Conservation (phyloP, 2,329 filamentous ascomycete genomes). For the Penicillium sp. region DNA sequence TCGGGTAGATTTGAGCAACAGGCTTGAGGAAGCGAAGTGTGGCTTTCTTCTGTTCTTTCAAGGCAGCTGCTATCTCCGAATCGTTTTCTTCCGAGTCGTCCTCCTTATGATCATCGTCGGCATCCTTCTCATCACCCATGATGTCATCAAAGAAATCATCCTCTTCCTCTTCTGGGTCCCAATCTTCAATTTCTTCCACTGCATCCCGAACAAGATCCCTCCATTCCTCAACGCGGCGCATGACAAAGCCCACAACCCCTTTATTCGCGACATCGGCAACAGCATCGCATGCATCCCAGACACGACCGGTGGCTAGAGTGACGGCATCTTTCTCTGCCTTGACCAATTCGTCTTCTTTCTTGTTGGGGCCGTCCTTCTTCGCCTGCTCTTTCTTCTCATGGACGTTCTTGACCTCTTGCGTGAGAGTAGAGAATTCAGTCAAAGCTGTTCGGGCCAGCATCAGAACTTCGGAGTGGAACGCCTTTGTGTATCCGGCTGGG, state of each 20-base stretch:
- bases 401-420: slow-evolving; percentile 56
- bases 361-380: slow-evolving; percentile 20
- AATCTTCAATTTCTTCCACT: slow-evolving; percentile 81
- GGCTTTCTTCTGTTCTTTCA: slow-evolving; percentile 42
- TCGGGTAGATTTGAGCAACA: slow-evolving; percentile 44
- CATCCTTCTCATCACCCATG: slow-evolving; percentile 30
- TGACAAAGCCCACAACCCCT: slow-evolving; percentile 68
- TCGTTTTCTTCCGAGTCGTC: slow-evolving; percentile 16
- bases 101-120: slow-evolving; percentile 18
- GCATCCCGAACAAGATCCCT: slow-evolving; percentile 75
- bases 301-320: slow-evolving; percentile 68
- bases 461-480: slow-evolving; percentile 63
- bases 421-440: slow-evolving; percentile 59
- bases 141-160: slow-evolving; percentile 52
- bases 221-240: slow-evolving; percentile 70
- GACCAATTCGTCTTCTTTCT: slow-evolving; percentile 29
- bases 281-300: slow-evolving; percentile 82
- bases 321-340: slow-evolving; percentile 49
- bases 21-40: slow-evolving; percentile 44
- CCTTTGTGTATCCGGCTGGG: slow-evolving; percentile 58
- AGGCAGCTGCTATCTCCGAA: slow-evolving; percentile 32
- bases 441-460: slow-evolving; percentile 60
- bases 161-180: slow-evolving; percentile 69
- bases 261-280: slow-evolving; percentile 61
- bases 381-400: slow-evolving; percentile 47